Evolutionary conservation across 768 basidiomycete species (phyloP), one percentile per base, ranked within the genome.

Genomic region (Amanita exitialis): DNA sequence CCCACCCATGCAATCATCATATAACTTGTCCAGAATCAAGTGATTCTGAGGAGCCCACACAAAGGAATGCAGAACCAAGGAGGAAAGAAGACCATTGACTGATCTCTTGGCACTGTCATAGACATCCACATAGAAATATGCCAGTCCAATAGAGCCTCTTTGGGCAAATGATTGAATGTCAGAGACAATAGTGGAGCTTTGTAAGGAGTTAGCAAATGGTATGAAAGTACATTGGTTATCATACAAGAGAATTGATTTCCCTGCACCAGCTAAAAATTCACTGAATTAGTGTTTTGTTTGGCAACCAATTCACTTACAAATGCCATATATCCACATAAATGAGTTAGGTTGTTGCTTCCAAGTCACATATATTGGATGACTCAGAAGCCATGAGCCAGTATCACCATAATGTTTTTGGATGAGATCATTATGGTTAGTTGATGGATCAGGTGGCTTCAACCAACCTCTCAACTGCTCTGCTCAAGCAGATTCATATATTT

Each of bases 291-390:
- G 25, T 13, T 23, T 20, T 16, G 1, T 25, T 35, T 3, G 6
- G 2, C 1, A 2, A 4, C 2, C 20, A 20, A 21, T 20, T n/a
- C 13, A 28, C 37, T 38, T 20, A 49, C 47, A 38, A 5, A 28
- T 38, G 16, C 47, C 47, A 49, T 49, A 23, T 21, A 49, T 49
- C 47, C 47, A 49, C 37, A 49, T 39, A n/a, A 49, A 49, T 32
- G 47, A 49, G 10, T 41, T 41, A 3, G 28, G 15, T 8, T 39
- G 6, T 3, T 23, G 10, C 37, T 49, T 49, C 47, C 47, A 49
- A 10, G 25, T n/a, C 6, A n/a, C n/a, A 20, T 49, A 49, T 21
- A 7, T 21, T 36, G 34, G 8, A 8, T 28, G 21, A 2, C 15
- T n/a, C 15, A 39, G 15, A 9, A 49, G 35, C 47, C 47, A 49